Base-by-base conservation (phyloP, 306 rosid genomes). In the Ceratonia siliqua region DNA sequence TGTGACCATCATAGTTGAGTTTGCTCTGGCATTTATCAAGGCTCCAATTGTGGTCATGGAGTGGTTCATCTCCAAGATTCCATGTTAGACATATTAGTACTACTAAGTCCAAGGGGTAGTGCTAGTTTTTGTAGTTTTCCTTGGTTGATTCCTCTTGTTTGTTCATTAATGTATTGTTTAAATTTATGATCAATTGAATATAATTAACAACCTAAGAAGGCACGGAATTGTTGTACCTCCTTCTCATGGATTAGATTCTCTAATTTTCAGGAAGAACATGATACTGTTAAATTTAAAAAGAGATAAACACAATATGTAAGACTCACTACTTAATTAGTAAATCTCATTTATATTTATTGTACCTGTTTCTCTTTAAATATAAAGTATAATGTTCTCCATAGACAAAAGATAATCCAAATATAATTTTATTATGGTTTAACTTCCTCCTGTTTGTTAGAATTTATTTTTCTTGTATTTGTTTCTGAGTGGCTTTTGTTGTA, bases 61-160 rank as follows among this genome's bases (percentile, higher is more conserved):
- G 72, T 89, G 98, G 97, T 93, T 93, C 86, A 89, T 82, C 46
- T 89, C 93, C 45, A 89, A 89, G 82, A 91, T 93, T 68, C 97
- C 98, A n/a, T 91, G 96, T 85, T 93, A 87, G 69, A 27, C 5
- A n/a, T 43, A 24, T 42, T 61, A 43, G 10, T 21, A 20, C 70
- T 6, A 48, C 11, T 28, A 35, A 56, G 36, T 24, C 28, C 0
- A 61, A 20, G 32, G 24, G 13, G 6, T 21, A 30, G 32, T 62
- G 28, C 3, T 14, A 50, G 13, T 33, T 72, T 53, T 63, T 9
- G 1, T 13, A 10, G 8, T 56, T 55, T 33, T 74, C 28, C 27
- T 57, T 59, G 30, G 22, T 77, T 13, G 70, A 28, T 76, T 67
- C 10, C 4, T 6, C 14, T 79, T 75, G 28, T 41, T 2, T 6